Base-by-base conservation (phyloP, 2,329 filamentous ascomycete species). In the Cytospora chrysosperma region DNA sequence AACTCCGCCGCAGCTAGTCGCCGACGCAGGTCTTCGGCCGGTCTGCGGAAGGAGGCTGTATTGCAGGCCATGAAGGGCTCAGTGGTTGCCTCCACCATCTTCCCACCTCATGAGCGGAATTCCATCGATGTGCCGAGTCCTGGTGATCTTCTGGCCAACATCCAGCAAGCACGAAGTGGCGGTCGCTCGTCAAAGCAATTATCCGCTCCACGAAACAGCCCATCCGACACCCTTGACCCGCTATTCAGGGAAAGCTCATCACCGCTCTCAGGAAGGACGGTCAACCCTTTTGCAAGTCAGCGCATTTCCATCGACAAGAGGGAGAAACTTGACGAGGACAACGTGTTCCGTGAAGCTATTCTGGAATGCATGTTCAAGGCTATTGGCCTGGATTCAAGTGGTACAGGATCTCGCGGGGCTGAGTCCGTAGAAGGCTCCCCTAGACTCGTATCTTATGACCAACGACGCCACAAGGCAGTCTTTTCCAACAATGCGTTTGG, bases 321-420 rank as follows among this genome's bases (percentile, higher is more conserved):
- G 68, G 93, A 97, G 62, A 90, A 91, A 0, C 78, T 93, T 9
- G 92, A 97, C 68, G 95, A 98, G 72, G 94, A 97, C 70, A 86
- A 89, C 54, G 76, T 96, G 8, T 98, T 99, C 75, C 85, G 96
- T 49, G 88, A 92, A 64, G 96, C 93, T 0, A 92, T 99, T 19
- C 78, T 98, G 26, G 92, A 97, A 69, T 98, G 95, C 73, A 96
- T 99, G 79, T 94, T 97, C 76, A 97, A 94, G 72, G 90, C 93
- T 0, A 90, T 99, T 65, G 95, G 95, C 0, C 78, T 99, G 62
- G 90, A 88, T 24, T 86, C 88, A 34, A 84, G 82, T 3, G 87
- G 87, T 40, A 85, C 88, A 63, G 81, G 84, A 0, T 80, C 89
- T 0, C 84, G 85, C 55, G 90, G 90, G 69, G 79, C 83, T 0